Percentiles rank a stretch among this genome's conserved stretches.
Conservation (phyloP, 148 eudicot genomes). For the Gaultheria prostrata region DNA sequence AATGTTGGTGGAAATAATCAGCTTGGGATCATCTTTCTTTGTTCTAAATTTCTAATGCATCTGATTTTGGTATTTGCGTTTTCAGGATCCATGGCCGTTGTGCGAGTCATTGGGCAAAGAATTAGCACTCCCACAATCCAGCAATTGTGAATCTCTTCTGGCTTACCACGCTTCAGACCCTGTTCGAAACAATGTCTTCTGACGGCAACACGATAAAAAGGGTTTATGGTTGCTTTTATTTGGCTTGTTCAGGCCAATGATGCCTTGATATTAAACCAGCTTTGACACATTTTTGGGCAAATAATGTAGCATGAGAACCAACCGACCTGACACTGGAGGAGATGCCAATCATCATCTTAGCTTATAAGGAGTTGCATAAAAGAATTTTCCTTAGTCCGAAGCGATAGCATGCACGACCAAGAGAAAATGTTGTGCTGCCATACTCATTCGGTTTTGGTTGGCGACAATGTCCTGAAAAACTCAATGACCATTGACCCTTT, state of each 20-base stretch:
- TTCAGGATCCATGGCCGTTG: too few species aligned
- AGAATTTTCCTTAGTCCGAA: not conserved
- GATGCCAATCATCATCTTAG: not conserved
- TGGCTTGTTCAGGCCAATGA: not conserved
- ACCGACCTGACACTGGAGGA: not conserved
- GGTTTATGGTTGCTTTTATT: not conserved
- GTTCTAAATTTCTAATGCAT: too few species aligned
- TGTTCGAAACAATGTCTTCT: not conserved
- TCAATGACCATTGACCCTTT: too few species aligned
- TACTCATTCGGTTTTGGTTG: not conserved
- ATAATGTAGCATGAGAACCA: not conserved
- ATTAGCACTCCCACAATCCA: not conserved
- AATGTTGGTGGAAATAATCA: too few species aligned
- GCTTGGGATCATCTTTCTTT: too few species aligned
- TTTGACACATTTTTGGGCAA: not conserved
- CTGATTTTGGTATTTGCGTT: too few species aligned
- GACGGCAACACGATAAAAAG: too few species aligned
- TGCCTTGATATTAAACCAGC: not conserved
- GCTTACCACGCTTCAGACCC: not conserved
- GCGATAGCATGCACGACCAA: not conserved
- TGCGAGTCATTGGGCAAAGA: not conserved
- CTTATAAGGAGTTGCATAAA: not conserved
- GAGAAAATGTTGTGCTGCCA: not conserved
- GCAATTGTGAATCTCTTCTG: not conserved
- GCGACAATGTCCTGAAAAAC: too few species aligned